These are phyloP conservation scores for Phytophthora podocarpi DNA, from an alignment of 352 stramenopile genomes.

Conservation along the genomic window DNA sequence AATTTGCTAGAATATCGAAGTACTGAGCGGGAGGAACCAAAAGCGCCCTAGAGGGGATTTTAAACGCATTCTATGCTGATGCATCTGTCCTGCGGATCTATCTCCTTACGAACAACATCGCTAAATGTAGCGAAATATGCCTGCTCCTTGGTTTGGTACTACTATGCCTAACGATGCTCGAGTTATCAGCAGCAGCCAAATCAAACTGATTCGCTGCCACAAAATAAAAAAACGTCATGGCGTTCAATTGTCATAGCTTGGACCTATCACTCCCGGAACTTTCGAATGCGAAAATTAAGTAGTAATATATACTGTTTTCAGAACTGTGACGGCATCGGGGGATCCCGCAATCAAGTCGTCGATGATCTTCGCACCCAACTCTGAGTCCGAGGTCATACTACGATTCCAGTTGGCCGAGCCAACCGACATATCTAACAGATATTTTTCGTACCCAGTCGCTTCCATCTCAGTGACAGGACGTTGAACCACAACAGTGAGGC, in stretches of 20 bases:
- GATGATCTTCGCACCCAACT: slow-evolving; percentile 56
- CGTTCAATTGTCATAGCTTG: slow-evolving; percentile 42
- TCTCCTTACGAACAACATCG: not conserved
- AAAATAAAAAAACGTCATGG: slow-evolving; percentile 53
- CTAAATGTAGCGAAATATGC: slow-evolving; percentile 9
- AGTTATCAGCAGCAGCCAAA: slow-evolving; percentile 14
- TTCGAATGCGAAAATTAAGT: slow-evolving; percentile 59
- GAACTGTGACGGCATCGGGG: slow-evolving; percentile 38
- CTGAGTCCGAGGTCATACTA: slow-evolving; percentile 66
- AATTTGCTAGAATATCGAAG: no score
- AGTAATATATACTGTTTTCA: slow-evolving; percentile 33
- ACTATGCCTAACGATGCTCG: slow-evolving; percentile 31
- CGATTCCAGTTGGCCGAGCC: slow-evolving; percentile 71
- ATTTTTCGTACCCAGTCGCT: slow-evolving; percentile 47
- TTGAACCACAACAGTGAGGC: slow-evolving; percentile 54
- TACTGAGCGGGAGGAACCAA: no score
- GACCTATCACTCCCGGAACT: slow-evolving; percentile 62
- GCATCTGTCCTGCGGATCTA: slow-evolving; percentile 23
- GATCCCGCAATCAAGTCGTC: slow-evolving; percentile 34
- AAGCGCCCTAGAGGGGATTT: no score
- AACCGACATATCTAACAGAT: slow-evolving; percentile 51
- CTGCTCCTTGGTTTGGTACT: slow-evolving; percentile 4
- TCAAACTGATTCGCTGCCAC: slow-evolving; percentile 42
- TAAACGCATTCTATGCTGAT: no score
- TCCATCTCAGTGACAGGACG: slow-evolving; percentile 16